phyloP scores from a whole-genome alignment of 805 yeast genomes.

The Saturnispora hagleri region DNA sequence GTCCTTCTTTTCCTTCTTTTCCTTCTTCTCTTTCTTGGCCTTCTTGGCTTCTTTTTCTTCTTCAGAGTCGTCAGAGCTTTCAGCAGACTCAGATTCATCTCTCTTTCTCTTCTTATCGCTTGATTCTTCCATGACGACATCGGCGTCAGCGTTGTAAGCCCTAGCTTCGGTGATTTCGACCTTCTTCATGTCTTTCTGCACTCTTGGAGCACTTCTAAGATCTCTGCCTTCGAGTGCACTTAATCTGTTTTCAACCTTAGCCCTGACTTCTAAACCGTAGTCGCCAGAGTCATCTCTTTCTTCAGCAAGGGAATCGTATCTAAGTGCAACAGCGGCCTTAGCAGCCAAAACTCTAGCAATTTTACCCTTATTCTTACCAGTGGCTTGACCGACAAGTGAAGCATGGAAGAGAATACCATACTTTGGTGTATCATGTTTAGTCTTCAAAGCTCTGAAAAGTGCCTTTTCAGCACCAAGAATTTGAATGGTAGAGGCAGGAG shows the following conservation, averaged over 20 bases:
- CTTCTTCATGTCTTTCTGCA: conserved; percentile 76
- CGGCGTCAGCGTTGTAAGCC: conserved; percentile 94
- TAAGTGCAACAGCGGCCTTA: conserved; percentile 91
- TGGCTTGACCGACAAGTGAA: conserved; percentile 93
- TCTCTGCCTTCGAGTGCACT: conserved; percentile 96
- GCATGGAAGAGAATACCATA: conserved; percentile 97
- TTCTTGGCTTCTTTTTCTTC: conserved; percentile 18
- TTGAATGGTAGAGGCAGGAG: conserved; percentile 98
- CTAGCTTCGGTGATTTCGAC: conserved; percentile 76
- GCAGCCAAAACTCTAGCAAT: conserved; percentile 98
- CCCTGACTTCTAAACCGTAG: conserved; percentile 82
- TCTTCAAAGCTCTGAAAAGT: conserved; percentile 93
- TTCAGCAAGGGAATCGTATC: conserved; percentile 95
- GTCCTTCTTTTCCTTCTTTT: conserved; percentile 17
- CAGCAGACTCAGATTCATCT: conserved; percentile 22
- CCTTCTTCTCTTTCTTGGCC: conserved; percentile 17
- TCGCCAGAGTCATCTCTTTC: conserved; percentile 95
- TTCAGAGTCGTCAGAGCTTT: conserved; percentile 16
- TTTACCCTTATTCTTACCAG: conserved; percentile 97
- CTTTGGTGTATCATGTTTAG: conserved; percentile 97
- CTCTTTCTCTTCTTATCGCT: conserved; percentile 17
- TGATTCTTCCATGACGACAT: conserved; percentile 27
- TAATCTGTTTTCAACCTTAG: conserved; percentile 89
- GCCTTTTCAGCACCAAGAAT: conserved; percentile 99
- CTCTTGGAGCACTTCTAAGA: conserved; percentile 78